Percentiles rank a stretch among this genome's conserved stretches.
Conservation (phyloP, 2,329 filamentous ascomycete species). For the Hymenoscyphus fructigenus region DNA sequence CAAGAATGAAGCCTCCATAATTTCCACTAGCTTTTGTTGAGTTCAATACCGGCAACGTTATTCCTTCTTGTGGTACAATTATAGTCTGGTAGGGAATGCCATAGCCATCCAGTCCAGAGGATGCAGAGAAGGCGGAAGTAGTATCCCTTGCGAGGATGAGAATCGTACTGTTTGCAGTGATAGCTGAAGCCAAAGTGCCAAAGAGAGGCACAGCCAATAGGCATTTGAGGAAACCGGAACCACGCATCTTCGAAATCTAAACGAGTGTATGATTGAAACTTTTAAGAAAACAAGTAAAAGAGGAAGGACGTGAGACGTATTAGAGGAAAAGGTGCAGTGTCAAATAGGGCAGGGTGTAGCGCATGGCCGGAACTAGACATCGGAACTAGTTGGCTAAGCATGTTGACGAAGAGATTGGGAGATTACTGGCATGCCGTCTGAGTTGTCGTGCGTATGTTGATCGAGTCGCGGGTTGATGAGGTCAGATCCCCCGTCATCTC, state of each 20-base stretch:
- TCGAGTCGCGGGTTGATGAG: not conserved
- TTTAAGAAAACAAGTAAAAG: not conserved
- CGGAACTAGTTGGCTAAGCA: not conserved
- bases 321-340: not conserved
- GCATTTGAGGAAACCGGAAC: not conserved
- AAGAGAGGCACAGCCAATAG: not conserved
- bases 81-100: constrained; percentile 58
- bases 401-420: not conserved
- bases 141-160: constrained; percentile 55
- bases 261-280: not conserved
- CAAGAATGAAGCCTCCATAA: constrained; percentile 44
- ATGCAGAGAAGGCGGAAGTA: constrained; percentile 47
- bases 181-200: not conserved
- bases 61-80: constrained; percentile 52
- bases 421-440: not conserved
- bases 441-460: not conserved
- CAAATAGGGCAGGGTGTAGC: not conserved
- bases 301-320: too few relatives aligned
- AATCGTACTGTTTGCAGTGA: constrained; percentile 42
- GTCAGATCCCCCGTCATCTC: not conserved
- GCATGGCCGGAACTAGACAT: not conserved
- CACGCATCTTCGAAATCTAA: not conserved
- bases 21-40: not conserved
- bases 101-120: constrained; percentile 56
- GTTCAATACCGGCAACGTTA: constrained; percentile 38